These are phyloP conservation scores for Debaryomycetaceae sp. DNA, from an alignment of 1,139 yeast genomes.

Conservation along the genomic window DNA sequence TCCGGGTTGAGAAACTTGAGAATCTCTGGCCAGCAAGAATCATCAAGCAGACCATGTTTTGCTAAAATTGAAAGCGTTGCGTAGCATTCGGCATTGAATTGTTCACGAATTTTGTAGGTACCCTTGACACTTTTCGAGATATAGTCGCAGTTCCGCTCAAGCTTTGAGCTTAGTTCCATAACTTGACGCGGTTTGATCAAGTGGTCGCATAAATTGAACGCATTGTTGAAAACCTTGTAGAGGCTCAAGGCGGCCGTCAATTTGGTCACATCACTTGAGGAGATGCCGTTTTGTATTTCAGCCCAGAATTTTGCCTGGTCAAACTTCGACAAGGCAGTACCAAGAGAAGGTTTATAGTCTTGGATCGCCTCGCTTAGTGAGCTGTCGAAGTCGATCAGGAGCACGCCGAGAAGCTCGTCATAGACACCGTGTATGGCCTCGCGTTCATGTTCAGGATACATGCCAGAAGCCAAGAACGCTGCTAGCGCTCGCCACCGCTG, in stretches of 20 bases:
- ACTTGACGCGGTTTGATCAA: not conserved
- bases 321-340: slow-evolving; percentile 8
- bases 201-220: slow-evolving; percentile 5
- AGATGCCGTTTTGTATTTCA: slow-evolving; percentile 12
- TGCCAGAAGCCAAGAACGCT: too few species aligned
- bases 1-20: slow-evolving; percentile 10
- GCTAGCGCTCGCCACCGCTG: too few species aligned
- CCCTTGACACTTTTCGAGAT: slow-evolving; percentile 15
- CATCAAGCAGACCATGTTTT: slow-evolving; percentile 1
- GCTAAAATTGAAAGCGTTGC: slow-evolving; percentile 6
- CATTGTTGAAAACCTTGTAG: slow-evolving; percentile 20
- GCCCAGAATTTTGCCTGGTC: slow-evolving; percentile 5
- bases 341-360: too few species aligned
- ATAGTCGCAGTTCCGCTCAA: slow-evolving; percentile 15
- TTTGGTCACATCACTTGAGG: slow-evolving; percentile 15
- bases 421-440: too few species aligned
- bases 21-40: slow-evolving; percentile 4
- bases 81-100: slow-evolving; percentile 24
- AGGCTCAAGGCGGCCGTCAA: slow-evolving; percentile 19
- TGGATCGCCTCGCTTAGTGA: too few species aligned
- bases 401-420: too few species aligned
- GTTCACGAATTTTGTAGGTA: slow-evolving; percentile 36
- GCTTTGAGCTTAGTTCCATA: slow-evolving; percentile 9
- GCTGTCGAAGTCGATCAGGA: too few species aligned
- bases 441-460: too few species aligned